Evolutionary conservation across 805 yeast genomes (phyloP).

Genomic region (Yamadazyma tumulicola): DNA sequence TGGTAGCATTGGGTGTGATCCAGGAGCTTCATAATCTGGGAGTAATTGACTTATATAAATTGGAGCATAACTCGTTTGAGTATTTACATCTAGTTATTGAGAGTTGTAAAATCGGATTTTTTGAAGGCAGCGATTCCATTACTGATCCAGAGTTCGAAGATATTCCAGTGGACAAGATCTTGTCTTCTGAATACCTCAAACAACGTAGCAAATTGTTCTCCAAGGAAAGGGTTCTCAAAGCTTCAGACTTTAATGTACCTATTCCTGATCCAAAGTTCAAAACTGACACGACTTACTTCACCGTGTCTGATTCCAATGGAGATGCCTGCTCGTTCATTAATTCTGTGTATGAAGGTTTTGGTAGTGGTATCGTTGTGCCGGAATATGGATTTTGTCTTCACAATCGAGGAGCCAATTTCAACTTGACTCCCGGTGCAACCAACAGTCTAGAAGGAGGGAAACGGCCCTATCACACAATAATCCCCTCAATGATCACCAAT

Average conservation of each 20-base stretch:
- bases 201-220: constrained; percentile 48
- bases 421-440: constrained; percentile 50
- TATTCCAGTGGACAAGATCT: constrained; percentile 37
- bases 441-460: constrained; percentile 67
- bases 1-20: constrained; percentile 65
- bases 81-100: constrained; percentile 71
- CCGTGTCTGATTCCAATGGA: constrained; percentile 64
- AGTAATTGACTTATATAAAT: constrained; percentile 33
- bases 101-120: constrained; percentile 66
- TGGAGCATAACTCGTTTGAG: constrained; percentile 65
- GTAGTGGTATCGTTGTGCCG: constrained; percentile 65
- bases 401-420: constrained; percentile 76
- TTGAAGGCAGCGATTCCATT: constrained; percentile 71
- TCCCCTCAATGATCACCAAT: constrained; percentile 74
- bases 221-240: constrained; percentile 36
- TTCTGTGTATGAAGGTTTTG: constrained; percentile 67
- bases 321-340: constrained; percentile 80
- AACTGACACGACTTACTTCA: constrained; percentile 71
- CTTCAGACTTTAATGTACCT: constrained; percentile 43
- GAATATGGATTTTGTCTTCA: constrained; percentile 67
- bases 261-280: constrained; percentile 55
- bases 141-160: constrained; percentile 52
- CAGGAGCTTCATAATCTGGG: constrained; percentile 48
- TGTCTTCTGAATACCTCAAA: constrained; percentile 48
- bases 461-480: constrained; percentile 78